Conservation (phyloP, 331 rosid genomes). For the Pyracantha coccinea region DNA sequence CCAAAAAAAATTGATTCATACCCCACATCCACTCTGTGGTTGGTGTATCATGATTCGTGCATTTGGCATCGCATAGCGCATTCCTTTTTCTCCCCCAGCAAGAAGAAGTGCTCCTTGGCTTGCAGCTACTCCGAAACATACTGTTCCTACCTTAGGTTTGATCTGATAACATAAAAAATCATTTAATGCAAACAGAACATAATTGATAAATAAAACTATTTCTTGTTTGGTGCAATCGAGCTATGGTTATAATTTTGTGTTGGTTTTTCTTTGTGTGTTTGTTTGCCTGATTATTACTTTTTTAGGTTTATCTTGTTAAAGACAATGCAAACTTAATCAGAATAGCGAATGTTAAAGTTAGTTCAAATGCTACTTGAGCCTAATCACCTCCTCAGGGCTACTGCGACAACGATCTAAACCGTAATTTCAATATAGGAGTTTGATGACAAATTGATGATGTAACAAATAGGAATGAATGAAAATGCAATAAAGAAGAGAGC, state of each 20-base stretch:
- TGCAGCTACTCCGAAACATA: constrained; percentile 93
- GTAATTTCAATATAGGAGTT: too few species aligned
- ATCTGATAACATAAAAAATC: constrained; percentile 47
- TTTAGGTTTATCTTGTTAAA: too few species aligned
- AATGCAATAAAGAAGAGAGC: too few species aligned
- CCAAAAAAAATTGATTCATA: constrained; percentile 26
- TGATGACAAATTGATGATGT: too few species aligned
- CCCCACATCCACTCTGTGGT: constrained; percentile 96
- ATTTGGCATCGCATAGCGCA: constrained; percentile 98
- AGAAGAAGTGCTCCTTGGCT: constrained; percentile 97
- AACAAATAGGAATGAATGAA: too few species aligned
- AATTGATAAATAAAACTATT: neutral
- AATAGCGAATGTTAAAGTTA: too few species aligned
- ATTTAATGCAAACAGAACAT: constrained; percentile 6
- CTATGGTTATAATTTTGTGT: neutral
- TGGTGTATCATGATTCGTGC: constrained; percentile 93
- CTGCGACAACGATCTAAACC: too few species aligned
- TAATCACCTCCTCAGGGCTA: too few species aligned
- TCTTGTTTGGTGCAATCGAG: neutral
- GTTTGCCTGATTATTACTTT: too few species aligned
- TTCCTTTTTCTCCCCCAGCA: constrained; percentile 99
- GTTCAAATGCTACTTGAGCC: too few species aligned
- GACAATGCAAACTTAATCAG: too few species aligned
- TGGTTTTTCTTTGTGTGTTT: too few species aligned
- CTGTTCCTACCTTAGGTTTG: constrained; percentile 95